Conservation (phyloP, 106 monocot species). For the Dendrobium huoshanense region DNA sequence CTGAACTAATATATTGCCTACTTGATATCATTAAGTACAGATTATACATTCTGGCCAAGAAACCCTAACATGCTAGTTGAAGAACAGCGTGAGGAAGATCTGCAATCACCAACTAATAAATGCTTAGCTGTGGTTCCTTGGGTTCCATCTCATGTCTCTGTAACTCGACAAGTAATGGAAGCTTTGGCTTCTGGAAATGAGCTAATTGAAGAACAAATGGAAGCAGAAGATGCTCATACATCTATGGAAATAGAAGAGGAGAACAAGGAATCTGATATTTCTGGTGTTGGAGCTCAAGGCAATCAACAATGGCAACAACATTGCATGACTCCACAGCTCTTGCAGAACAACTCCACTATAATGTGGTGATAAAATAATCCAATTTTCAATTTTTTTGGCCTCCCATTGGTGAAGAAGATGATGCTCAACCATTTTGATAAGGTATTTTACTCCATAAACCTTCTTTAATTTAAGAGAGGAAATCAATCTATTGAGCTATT, state of each 20-base stretch:
- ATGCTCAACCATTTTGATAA: too few species aligned
- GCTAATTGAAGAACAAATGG: background rate
- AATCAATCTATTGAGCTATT: too few species aligned
- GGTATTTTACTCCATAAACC: too few species aligned
- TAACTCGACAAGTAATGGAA: background rate
- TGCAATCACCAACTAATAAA: background rate
- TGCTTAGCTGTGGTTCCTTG: conserved; percentile 2
- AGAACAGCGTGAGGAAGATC: background rate
- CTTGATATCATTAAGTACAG: background rate
- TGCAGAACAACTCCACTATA: background rate
- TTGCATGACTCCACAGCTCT: background rate
- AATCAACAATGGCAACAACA: background rate
- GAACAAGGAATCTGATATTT: background rate
- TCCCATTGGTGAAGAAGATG: too few species aligned
- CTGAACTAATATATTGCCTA: background rate
- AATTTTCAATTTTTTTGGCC: background rate
- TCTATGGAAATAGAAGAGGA: background rate
- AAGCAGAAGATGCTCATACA: background rate
- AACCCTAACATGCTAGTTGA: background rate
- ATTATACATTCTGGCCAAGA: background rate
- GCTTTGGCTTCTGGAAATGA: background rate
- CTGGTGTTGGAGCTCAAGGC: background rate
- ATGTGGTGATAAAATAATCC: background rate
- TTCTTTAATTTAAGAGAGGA: too few species aligned
- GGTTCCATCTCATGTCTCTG: background rate